Base-by-base conservation (phyloP, 176 grass and related monocot species). In the Eragrostis nindensis region DNA sequence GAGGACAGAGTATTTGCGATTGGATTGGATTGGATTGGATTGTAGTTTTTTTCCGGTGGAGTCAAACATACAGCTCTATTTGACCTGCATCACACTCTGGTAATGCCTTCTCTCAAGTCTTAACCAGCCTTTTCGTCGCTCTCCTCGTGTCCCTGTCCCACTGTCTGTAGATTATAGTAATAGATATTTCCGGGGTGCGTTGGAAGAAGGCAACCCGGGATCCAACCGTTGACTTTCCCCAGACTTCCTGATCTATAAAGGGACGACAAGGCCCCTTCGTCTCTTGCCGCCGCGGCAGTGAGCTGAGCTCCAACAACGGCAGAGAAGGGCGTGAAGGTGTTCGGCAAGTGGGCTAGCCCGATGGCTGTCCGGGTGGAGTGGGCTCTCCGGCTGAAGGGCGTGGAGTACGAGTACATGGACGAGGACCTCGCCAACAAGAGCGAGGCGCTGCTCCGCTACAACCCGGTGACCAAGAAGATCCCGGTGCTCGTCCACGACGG, bases 341-440 rank as follows among this genome's bases (percentile, higher is more conserved):
- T 92, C 1, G 87, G 84, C 19, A 89, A 78, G 90, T 89, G 84
- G 90, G 84, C 76, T 7, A 92, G 90, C 84, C 87, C 87, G 19
- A 77, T 87, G 25, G 49, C 2, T 8, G 60, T 74, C 62, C 73
- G 90, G 24, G 75, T 80, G 59, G 90, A 92, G 79, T 87, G 75
- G 90, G 90, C 87, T 32, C 87, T 92, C 72, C 81, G 73, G 76
- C 90, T 92, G 5, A 92, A 89, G 71, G 86, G 87, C 50, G 79
- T 89, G 18, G 65, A n/a, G 65, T 89, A 89, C 80, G 84, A 92
- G 87, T 87, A 92, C 66, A 9, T 89, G 71, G 75, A 89, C 43
- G 84, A 92, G 87, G 90, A 89, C 76, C 40, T 89, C 17, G 46
- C 12, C 66, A 87, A 81, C 70, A 92, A 92, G 84, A 92, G 90